Conservation (phyloP, 2,329 filamentous ascomycete genomes). For the Cyphellophora attinorum region DNA sequence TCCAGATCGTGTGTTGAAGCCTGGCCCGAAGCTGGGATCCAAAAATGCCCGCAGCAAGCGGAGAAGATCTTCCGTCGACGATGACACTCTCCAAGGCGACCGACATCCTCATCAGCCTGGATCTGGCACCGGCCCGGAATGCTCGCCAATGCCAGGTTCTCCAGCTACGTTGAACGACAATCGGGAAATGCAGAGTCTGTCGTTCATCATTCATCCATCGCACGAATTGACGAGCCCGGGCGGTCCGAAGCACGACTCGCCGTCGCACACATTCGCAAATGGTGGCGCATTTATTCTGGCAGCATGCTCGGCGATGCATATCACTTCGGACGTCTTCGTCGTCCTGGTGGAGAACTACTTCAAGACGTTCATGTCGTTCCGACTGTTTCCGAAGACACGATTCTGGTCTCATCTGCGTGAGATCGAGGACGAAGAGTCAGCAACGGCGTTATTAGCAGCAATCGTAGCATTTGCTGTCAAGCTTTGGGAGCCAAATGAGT, state of each 20-base stretch:
- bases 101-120: background rate
- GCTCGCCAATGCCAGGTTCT: background rate
- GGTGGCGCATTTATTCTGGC: background rate
- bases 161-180: conserved; percentile 4
- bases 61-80: conserved; percentile 1
- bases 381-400: conserved; percentile 22
- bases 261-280: too few species aligned
- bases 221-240: conserved; percentile 15
- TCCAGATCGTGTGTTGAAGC: conserved; percentile 5
- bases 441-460: conserved; percentile 22
- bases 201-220: conserved; percentile 20
- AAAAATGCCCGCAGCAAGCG: conserved; percentile 3
- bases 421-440: conserved; percentile 12
- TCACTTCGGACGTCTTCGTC: background rate
- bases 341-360: conserved; percentile 12
- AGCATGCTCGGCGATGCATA: background rate
- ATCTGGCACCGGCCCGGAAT: background rate
- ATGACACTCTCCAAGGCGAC: background rate
- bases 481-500: conserved; percentile 2
- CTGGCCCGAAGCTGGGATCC: conserved; percentile 17
- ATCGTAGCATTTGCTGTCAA: conserved; percentile 23
- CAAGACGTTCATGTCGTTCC: conserved; percentile 24
- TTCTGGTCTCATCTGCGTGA: conserved; percentile 19
- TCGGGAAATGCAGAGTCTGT: conserved; percentile 13
- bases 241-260: background rate